Evolutionary conservation across 306 rosid genomes (phyloP).

Genomic region (Vicia villosa): DNA sequence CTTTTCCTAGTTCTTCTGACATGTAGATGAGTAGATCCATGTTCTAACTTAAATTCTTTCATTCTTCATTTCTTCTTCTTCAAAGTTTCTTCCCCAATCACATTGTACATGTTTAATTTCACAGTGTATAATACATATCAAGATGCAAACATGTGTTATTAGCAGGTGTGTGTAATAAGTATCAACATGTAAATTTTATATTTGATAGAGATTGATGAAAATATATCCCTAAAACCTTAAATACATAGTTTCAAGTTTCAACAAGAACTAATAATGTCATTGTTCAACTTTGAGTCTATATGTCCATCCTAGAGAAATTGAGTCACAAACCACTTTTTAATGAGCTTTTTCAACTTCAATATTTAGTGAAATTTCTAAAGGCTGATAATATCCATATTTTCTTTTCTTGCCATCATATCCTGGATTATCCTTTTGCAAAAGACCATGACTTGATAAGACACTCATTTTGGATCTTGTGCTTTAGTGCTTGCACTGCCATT

Average conservation of each 20-base stretch:
- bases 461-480: background rate
- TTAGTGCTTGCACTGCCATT: background rate
- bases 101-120: slow-evolving; percentile 36
- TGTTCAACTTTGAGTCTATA: background rate
- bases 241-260: no score
- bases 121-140: slow-evolving; percentile 15
- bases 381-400: slow-evolving; percentile 65
- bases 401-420: slow-evolving; percentile 68
- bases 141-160: background rate
- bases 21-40: slow-evolving; percentile 12
- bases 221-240: no score
- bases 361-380: slow-evolving; percentile 68
- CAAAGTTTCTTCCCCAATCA: slow-evolving; percentile 14
- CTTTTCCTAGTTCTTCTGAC: slow-evolving; percentile 32
- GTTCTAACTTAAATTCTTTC: slow-evolving; percentile 33
- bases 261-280: no score
- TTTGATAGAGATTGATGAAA: no score
- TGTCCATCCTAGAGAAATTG: slow-evolving; percentile 26
- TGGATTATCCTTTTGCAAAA: slow-evolving; percentile 71
- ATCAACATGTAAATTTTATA: no score
- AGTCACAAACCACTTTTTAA: slow-evolving; percentile 76
- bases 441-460: slow-evolving; percentile 51
- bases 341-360: slow-evolving; percentile 71
- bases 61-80: background rate
- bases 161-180: background rate